phyloP scores from a whole-genome alignment of 768 basidiomycete genomes.

The Royoungia palumana region DNA sequence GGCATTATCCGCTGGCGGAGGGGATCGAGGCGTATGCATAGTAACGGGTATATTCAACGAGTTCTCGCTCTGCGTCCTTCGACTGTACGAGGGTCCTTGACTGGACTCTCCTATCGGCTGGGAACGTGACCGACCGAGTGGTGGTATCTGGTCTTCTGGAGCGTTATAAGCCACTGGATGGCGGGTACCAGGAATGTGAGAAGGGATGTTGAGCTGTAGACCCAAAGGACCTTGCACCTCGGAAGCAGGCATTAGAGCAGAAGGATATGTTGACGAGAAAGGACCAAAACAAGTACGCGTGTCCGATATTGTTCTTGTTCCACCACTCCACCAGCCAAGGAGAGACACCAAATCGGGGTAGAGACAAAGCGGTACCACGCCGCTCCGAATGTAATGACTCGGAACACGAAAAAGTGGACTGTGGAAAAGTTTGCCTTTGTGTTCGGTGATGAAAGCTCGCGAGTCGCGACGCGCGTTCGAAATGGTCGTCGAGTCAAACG shows the following conservation, averaged over 20 bases:
- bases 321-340: slow-evolving; percentile 3
- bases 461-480: slow-evolving; percentile 3
- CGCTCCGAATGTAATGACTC: slow-evolving; percentile 1
- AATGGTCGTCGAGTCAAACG: slow-evolving; percentile 7
- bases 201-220: slow-evolving; percentile 14
- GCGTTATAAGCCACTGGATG: slow-evolving; percentile 7
- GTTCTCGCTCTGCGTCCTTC: slow-evolving; percentile 27
- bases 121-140: slow-evolving; percentile 19
- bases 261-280: neutral
- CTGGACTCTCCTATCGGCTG: slow-evolving; percentile 23
- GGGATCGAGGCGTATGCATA: slow-evolving; percentile 10
- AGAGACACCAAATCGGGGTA: slow-evolving; percentile 21
- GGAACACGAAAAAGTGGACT: neutral
- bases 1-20: slow-evolving; percentile 21
- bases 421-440: neutral
- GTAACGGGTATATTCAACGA: slow-evolving; percentile 9
- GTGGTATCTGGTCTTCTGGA: slow-evolving; percentile 8
- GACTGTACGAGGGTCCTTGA: slow-evolving; percentile 20
- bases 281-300: neutral
- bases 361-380: slow-evolving; percentile 2
- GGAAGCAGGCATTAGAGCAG: slow-evolving; percentile 18
- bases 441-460: neutral
- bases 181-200: slow-evolving; percentile 10
- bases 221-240: slow-evolving; percentile 22
- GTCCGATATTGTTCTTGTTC: slow-evolving; percentile 17